Base-by-base conservation (phyloP, 2,329 filamentous ascomycete genomes). In the Atkinsonella texensis region DNA sequence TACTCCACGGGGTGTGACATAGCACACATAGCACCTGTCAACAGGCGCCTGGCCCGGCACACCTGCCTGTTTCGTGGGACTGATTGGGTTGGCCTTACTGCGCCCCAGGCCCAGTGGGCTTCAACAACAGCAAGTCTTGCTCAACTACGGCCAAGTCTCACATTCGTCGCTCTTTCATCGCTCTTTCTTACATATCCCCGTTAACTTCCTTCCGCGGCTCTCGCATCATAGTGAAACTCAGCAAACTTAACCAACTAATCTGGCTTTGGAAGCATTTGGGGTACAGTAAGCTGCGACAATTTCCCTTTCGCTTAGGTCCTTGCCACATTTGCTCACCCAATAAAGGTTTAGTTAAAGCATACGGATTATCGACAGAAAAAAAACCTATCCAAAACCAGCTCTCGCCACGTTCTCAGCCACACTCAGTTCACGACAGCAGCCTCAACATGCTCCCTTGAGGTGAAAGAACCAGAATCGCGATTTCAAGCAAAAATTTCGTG, bases 361-460 rank as follows among this genome's bases (percentile, higher is more conserved):
- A 17, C 38, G 17, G 41, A 45, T 38, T 23, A 28, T 23, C 23
- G 6, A 31, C 23, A 55, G 58, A 55, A 50, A 55, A 60, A 61
- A 62, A 60, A 58, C 54, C 28, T 28, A 28, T 59, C 58, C 35
- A 23, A 40, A 35, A 54, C 53, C 61, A 69, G 67, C 68, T 70
- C 65, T 70, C 68, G 68, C 68, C 68, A 70, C 68, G 67, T 60
- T 68, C 65, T 65, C 68, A 70, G 68, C 68, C 68, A 70, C 68
- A 70, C 65, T 61, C 64, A 50, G 57, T 63, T 58, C 58, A 53
- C 57, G 31, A 43, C 11, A 59, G 58, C 60, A 61, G 62, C 64
- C 60, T 59, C 63, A 65, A 65, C 61, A 68, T 68, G 66, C 60
- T 58, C 58, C 57, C 60, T 62, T 66, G 60, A 61, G 55, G 53